A percentile compares a stretch with the other conserved stretches of the same genome.
Conservation (phyloP, 768 basidiomycete species). For the Pulveroboletus sp. region DNA sequence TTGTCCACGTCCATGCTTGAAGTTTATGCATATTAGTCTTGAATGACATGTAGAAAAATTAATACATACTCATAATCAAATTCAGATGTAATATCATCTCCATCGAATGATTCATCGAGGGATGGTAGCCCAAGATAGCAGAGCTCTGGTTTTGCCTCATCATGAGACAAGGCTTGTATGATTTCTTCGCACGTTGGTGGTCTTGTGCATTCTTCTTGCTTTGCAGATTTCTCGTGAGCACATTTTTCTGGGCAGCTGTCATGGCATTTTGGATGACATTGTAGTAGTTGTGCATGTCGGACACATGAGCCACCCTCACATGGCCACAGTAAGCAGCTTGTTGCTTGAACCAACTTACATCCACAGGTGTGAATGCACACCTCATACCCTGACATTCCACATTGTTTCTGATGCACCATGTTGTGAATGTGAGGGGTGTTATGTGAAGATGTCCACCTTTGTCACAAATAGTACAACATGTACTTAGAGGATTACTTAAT, state of each 20-base stretch:
- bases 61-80: no score
- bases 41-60: no score
- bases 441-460: no score
- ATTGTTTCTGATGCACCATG: no score
- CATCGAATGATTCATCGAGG: no score
- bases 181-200: not conserved
- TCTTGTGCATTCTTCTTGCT: not conserved
- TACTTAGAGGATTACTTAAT: no score
- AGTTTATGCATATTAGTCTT: no score
- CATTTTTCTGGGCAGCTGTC: not conserved
- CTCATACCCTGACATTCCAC: not conserved
- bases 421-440: no score
- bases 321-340: not conserved
- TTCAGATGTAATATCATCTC: no score
- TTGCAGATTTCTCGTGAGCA: not conserved
- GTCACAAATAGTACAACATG: no score
- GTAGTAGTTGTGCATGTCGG: not conserved
- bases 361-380: not conserved
- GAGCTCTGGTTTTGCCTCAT: not conserved
- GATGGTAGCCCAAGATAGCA: no score
- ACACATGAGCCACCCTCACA: not conserved
- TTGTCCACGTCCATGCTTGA: no score
- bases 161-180: not conserved
- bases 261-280: not conserved
- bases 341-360: not conserved